A percentile compares a stretch with the other conserved stretches of the same genome.
Conservation (phyloP, 441 rosid species). For the Eruca vesicaria region DNA sequence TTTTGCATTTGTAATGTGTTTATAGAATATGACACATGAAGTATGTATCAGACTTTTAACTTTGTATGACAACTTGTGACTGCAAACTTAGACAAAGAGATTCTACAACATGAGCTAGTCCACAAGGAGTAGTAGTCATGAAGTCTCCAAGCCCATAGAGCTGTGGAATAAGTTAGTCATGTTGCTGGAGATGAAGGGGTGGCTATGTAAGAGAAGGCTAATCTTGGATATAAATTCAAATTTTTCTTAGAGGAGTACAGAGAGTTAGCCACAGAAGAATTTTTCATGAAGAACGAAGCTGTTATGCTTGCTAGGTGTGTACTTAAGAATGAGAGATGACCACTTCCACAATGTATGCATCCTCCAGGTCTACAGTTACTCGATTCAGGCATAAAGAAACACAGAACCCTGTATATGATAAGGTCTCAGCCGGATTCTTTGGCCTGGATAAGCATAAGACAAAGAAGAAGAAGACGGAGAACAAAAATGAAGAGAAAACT, state of each 20-base stretch:
- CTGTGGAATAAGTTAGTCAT: conserved; percentile 54
- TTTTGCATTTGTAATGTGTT: too few species aligned
- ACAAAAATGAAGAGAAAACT: conserved; percentile 21
- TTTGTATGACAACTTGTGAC: too few species aligned
- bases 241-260: conserved; percentile 48
- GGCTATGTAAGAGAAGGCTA: conserved; percentile 48
- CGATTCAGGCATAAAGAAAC: conserved; percentile 40
- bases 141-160: conserved; percentile 47
- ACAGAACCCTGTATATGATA: conserved; percentile 17
- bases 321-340: conserved; percentile 62
- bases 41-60: too few species aligned
- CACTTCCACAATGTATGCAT: conserved; percentile 40
- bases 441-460: conserved; percentile 53
- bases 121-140: conserved; percentile 38
- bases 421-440: conserved; percentile 28
- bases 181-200: conserved; percentile 57
- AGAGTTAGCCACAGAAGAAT: conserved; percentile 45
- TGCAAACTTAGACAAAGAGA: too few species aligned
- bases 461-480: too few species aligned
- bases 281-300: conserved; percentile 56
- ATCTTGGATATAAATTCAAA: conserved; percentile 41
- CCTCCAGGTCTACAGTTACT: conserved; percentile 33
- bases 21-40: too few species aligned
- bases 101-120: conserved; percentile 41
- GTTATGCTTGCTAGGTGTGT: conserved; percentile 51